Conservation (phyloP, 768 basidiomycete species). For the Leccinum sublutescens region DNA sequence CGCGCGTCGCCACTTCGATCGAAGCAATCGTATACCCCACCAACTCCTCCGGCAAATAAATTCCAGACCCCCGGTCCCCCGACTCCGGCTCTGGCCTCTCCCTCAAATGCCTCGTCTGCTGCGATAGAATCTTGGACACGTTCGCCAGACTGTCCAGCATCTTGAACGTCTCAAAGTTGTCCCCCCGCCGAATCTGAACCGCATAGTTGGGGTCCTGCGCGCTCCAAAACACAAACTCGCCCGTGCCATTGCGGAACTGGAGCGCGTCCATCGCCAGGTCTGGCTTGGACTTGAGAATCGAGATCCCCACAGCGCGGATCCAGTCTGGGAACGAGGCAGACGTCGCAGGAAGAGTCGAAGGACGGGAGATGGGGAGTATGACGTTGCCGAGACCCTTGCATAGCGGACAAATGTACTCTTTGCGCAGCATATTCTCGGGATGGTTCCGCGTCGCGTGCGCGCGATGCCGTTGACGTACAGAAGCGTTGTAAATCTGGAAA, state of each 20-base stretch:
- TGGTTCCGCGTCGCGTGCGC: conserved; percentile 90
- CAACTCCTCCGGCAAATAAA: conserved; percentile 91
- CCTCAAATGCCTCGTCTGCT: conserved; percentile 80
- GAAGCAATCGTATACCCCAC: conserved; percentile 83
- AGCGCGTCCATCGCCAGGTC: conserved; percentile 69
- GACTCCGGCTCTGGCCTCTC: conserved; percentile 71
- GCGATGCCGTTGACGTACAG: conserved; percentile 84
- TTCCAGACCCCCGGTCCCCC: conserved; percentile 75
- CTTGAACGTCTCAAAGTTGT: conserved; percentile 60
- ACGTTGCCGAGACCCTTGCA: conserved; percentile 97
- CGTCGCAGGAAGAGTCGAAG: conserved; percentile 45
- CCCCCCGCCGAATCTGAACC: conserved; percentile 50
- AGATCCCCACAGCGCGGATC: conserved; percentile 87
- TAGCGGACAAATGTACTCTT: conserved; percentile 90
- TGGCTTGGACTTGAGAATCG: conserved; percentile 80
- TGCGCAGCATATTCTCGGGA: conserved; percentile 89
- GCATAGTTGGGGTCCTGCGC: conserved; percentile 76
- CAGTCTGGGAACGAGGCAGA: conserved; percentile 76
- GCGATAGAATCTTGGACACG: conserved; percentile 74
- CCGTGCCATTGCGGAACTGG: conserved; percentile 77
- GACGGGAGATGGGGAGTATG: conserved; percentile 75
- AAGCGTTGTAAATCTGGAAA: conserved; percentile 85
- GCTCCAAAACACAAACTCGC: conserved; percentile 88
- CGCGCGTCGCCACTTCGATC: conserved; percentile 80
- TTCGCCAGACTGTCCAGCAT: conserved; percentile 88